A percentile compares a stretch with the other conserved stretches of the same genome.
phyloP scores from a whole-genome alignment of 352 stramenopile genomes.

The Phytophthora pisi region DNA sequence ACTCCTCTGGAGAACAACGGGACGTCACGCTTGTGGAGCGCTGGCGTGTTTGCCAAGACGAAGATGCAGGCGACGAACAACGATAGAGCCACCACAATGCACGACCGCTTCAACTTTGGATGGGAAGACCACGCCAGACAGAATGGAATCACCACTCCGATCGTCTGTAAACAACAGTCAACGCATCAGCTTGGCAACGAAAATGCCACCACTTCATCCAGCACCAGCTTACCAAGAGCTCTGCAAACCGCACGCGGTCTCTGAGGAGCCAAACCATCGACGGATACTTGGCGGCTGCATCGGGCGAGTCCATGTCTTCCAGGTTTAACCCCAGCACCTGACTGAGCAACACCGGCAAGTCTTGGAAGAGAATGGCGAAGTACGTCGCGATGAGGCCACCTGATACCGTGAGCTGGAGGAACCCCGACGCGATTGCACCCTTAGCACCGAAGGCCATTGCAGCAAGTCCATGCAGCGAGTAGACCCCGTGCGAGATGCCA shows the following conservation, averaged over 20 bases:
- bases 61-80: slow-evolving; percentile 39
- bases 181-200: neutral
- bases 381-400: slow-evolving; percentile 48
- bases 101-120: slow-evolving; percentile 33
- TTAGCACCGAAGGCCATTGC: slow-evolving; percentile 46
- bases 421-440: slow-evolving; percentile 34
- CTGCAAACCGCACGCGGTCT: slow-evolving; percentile 42
- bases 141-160: slow-evolving; percentile 46
- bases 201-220: neutral
- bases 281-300: slow-evolving; percentile 16
- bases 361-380: slow-evolving; percentile 49
- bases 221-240: slow-evolving; percentile 36
- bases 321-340: slow-evolving; percentile 46
- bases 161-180: slow-evolving; percentile 23
- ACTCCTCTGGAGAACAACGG: slow-evolving; percentile 36
- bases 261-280: slow-evolving; percentile 32
- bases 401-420: slow-evolving; percentile 45
- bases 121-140: slow-evolving; percentile 44
- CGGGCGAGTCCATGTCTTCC: slow-evolving; percentile 20
- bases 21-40: slow-evolving; percentile 34
- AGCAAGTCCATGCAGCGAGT: slow-evolving; percentile 59
- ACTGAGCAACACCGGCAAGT: slow-evolving; percentile 44
- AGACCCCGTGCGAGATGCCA: slow-evolving; percentile 53
- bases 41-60: slow-evolving; percentile 33
- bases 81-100: slow-evolving; percentile 27